Percentiles rank a stretch among this genome's conserved stretches.
These are phyloP conservation scores for Fusarium torulosum DNA, from an alignment of 2,329 filamentous ascomycete species.

Conservation along the genomic window DNA sequence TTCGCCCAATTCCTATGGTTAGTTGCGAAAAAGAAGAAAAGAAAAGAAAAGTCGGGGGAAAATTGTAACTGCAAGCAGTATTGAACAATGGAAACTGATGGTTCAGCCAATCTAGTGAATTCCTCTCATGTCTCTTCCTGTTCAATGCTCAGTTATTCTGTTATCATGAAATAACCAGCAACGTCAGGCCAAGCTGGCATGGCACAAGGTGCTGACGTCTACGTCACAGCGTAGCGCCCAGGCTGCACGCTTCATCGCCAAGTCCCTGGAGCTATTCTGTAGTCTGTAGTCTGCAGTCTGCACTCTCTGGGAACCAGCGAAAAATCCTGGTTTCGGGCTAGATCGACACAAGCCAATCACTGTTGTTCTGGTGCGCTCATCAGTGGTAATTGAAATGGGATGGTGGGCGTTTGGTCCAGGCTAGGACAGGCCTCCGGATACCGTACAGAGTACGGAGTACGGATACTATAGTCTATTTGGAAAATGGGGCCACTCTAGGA, in stretches of 20 bases:
- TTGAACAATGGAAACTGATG: background rate
- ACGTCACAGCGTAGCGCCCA: constrained; percentile 43
- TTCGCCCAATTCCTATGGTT: constrained; percentile 6
- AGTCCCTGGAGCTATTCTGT: constrained; percentile 39
- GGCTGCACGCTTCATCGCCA: constrained; percentile 33
- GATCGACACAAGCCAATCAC: constrained; percentile 32
- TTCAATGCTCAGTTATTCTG: background rate
- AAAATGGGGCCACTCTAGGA: constrained; percentile 21
- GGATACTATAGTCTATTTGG: constrained; percentile 1
- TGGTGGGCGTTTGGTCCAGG: constrained; percentile 5
- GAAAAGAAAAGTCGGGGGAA: background rate
- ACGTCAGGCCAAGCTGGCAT: constrained; percentile 28
- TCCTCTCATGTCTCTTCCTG: background rate
- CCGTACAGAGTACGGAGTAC: no score
- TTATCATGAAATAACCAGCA: background rate
- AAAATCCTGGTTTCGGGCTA: constrained; percentile 39
- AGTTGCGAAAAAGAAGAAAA: constrained; percentile 8
- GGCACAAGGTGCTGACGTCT: constrained; percentile 37
- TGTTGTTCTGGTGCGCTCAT: constrained; percentile 10
- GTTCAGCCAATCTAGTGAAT: background rate
- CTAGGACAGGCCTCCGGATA: constrained; percentile 2
- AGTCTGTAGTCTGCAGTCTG: no score
- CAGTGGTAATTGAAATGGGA: constrained; percentile 21
- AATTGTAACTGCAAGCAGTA: background rate
- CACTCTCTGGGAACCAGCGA: constrained; percentile 4